phyloP scores from a whole-genome alignment of 2,329 filamentous ascomycete genomes.

The Pestalotiopsis sp. region DNA sequence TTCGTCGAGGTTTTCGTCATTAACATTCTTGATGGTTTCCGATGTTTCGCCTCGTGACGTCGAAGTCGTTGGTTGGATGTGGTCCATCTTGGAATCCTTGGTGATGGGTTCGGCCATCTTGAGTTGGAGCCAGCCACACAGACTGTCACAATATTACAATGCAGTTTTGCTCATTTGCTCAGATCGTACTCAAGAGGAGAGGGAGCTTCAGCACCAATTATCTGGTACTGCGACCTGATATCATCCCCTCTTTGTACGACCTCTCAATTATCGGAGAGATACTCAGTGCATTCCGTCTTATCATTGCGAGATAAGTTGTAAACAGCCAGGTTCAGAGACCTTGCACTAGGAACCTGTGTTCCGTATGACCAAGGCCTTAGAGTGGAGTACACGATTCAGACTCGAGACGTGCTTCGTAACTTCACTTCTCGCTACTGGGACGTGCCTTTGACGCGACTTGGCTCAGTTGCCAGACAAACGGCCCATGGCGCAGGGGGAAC shows the following conservation, averaged over 20 bases:
- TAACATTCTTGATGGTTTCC: constrained; percentile 12
- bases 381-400: background rate
- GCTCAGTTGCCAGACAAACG: background rate
- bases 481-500: background rate
- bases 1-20: constrained; percentile 20
- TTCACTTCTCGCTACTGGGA: too few relatives aligned
- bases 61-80: background rate
- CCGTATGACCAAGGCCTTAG: background rate
- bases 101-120: background rate
- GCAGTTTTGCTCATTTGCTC: background rate
- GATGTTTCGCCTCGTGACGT: constrained; percentile 15
- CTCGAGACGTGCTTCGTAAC: background rate
- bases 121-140: background rate
- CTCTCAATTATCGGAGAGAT: background rate
- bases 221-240: background rate
- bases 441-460: background rate
- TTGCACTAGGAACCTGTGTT: background rate
- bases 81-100: background rate
- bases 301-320: background rate
- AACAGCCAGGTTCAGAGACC: background rate
- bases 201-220: too few relatives aligned
- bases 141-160: background rate
- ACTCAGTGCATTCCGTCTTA: background rate
- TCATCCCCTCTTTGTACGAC: background rate
- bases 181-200: too few relatives aligned